Base-by-base conservation (phyloP, 1,284 basidiomycete species). In the Exsudoporus floridanus region DNA sequence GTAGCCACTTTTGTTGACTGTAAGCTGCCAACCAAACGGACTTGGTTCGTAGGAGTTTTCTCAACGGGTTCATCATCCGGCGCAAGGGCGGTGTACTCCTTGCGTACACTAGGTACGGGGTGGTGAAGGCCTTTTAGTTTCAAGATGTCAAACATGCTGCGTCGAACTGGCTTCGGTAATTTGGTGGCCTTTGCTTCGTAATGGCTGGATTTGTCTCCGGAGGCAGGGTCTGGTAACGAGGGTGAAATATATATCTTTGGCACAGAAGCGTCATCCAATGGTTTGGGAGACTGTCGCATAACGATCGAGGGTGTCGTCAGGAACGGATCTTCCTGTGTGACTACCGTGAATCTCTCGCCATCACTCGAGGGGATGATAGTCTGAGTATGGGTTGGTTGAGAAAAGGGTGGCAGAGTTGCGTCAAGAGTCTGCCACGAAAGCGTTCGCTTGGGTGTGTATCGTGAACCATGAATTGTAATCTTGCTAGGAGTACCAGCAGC, bases 401-500 rank as follows among this genome's bases (percentile, higher is more conserved):
- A 16, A 42, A 35, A 42, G 28, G 18, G 21, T 13, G 49, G 14
- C 10, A 34, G 59, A 28, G 50, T 27, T 5, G 6, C 10, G 16
- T 40, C 42, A 21, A 25, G 23, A n/a, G 47, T 28, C 23, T 47
- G 49, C 64, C 62, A 67, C 13, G 46, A 28, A 18, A 52, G 42
- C 16, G 21, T 45, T 23, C 46, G 50, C 16, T 54, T 52, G 13
- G 63, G 54, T 39, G 39, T 21, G 45, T 61, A 66, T 46, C 59
- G 52, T 3, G 66, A 59, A 16, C 69, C 70, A 23, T 73, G 71
- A 23, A 72, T 42, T 2, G 64, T 70, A 25, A 54, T 56, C 50
- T 74, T 74, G 50, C 73, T 73, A 5, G 72, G 72, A 37, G 71
- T 74, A 9, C 57, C 50, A 7, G 54, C 56, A 23, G 58, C 46